Evolutionary conservation across 2,329 filamentous ascomycete genomes (phyloP).

Genomic region (Neonectria hederae): DNA sequence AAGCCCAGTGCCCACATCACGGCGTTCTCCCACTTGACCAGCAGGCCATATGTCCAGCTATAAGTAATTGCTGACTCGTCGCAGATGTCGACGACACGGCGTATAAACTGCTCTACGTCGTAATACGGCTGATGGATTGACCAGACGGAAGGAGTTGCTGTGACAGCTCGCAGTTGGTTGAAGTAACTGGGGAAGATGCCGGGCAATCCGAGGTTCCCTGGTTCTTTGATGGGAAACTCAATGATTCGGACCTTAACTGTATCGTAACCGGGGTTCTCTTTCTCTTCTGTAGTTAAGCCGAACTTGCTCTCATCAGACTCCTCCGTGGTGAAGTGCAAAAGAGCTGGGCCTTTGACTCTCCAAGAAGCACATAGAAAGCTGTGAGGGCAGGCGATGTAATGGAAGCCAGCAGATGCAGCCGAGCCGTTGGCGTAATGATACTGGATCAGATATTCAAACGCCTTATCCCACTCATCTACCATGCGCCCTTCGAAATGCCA

Average conservation of each 20-base stretch:
- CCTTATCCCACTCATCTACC: conserved; percentile 14
- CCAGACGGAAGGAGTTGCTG: background rate
- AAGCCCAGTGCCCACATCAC: background rate
- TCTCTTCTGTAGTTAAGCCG: background rate
- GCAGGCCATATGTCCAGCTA: background rate
- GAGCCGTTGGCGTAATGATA: conserved; percentile 6
- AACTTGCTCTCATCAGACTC: background rate
- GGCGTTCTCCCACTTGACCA: background rate
- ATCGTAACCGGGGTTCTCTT: background rate
- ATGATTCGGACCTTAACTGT: conserved; percentile 10
- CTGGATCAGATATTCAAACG: conserved; percentile 11
- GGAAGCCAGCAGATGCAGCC: background rate
- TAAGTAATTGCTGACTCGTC: background rate
- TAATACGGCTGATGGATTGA: background rate
- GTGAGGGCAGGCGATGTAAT: conserved; percentile 4
- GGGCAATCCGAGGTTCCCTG: background rate
- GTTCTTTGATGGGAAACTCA: conserved; percentile 1
- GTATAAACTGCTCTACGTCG: background rate
- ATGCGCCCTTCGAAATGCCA: conserved; percentile 2
- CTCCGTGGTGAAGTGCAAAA: conserved; percentile 20
- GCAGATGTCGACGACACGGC: background rate
- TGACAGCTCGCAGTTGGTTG: conserved; percentile 12
- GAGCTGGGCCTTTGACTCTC: conserved; percentile 10
- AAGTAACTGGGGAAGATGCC: conserved; percentile 16
- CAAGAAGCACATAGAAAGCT: conserved; percentile 13